Evolutionary conservation across 2,329 filamentous ascomycete species (phyloP), one percentile per base, ranked within the genome.

Genomic region (Sclerotinia glacialis): DNA sequence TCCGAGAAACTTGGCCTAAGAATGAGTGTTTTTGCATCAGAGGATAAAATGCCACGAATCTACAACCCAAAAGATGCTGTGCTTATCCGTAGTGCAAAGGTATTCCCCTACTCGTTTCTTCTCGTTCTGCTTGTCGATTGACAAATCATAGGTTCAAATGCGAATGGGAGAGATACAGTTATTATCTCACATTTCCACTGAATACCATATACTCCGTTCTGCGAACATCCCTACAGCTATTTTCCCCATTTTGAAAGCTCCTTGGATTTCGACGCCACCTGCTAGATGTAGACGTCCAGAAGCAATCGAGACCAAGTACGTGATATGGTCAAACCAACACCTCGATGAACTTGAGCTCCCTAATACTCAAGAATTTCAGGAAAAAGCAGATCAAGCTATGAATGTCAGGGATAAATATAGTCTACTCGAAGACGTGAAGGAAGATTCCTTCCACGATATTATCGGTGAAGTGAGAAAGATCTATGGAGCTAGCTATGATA

Each of bases 401-500:
- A 82, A 82, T 53, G 52, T 80, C 55, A 82, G 78, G 54, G 74
- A 83, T 12, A 92, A 89, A 74, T 89, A 88, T 72, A 80, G 80
- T 46, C 79, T 89, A 23, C 82, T 97, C 64, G 82, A 88, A 70
- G 85, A 93, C 71, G 78, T 92, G 1, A 73, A 78, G 3, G 78
- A 83, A 0, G 76, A 77, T 18, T 65, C 53, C 3, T 96, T 89
- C 74, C 86, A 83, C 72, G 86, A 97, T 74, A 75, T 96, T 1
- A 80, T 91, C 23, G 92, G 85, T 1, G 84, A 93, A 74, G 85
- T 96, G 2, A 83, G 93, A 56, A 87, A 83, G 70, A 79, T 82
- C 0, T 85, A 80, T 70, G 74, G 78, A 18, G 75, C 72, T 34
- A 76, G 78, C 49, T 80, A 77, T 44, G 81, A 83, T 34, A 83